These are phyloP conservation scores for Ilyonectria robusta DNA, from an alignment of 2,329 filamentous ascomycete genomes.

Conservation along the genomic window DNA sequence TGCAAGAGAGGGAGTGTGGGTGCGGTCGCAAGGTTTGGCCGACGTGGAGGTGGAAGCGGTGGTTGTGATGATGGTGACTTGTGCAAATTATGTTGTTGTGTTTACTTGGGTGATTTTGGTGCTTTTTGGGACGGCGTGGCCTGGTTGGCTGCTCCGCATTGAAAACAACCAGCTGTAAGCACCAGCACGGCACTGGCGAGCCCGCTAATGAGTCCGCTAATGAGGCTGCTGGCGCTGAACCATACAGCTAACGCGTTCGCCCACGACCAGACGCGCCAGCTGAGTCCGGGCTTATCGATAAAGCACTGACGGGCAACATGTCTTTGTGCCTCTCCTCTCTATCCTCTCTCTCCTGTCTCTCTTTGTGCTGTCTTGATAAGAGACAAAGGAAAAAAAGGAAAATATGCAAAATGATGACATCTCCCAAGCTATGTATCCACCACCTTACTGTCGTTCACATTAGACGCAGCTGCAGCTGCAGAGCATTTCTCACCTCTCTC, in stretches of 20 bases:
- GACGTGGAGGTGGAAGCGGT: slow-evolving; percentile 11
- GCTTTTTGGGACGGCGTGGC: slow-evolving; percentile 1
- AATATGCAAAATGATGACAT: background rate
- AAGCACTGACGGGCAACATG: background rate
- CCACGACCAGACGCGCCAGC: slow-evolving; percentile 7
- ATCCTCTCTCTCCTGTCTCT: background rate
- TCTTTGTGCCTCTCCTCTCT: background rate
- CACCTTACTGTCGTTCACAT: background rate
- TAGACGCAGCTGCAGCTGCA: background rate
- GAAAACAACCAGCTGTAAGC: background rate
- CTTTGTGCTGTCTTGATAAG: background rate
- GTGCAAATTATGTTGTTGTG: slow-evolving; percentile 31
- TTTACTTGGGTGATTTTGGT: slow-evolving; percentile 35
- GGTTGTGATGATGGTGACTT: slow-evolving; percentile 31
- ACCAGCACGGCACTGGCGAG: background rate
- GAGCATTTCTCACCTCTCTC: background rate
- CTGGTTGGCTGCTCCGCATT: background rate
- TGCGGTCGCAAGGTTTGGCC: slow-evolving; percentile 29
- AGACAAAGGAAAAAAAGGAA: background rate
- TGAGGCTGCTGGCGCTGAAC: background rate
- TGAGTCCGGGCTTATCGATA: slow-evolving; percentile 5
- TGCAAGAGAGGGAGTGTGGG: slow-evolving; percentile 19
- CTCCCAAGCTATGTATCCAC: background rate
- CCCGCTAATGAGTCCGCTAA: slow-evolving; percentile 4
- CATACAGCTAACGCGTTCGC: slow-evolving; percentile 3